Evolutionary conservation across 2,329 filamentous ascomycete genomes (phyloP), one percentile per base, ranked within the genome.

Genomic region (Xylaria polymorpha): DNA sequence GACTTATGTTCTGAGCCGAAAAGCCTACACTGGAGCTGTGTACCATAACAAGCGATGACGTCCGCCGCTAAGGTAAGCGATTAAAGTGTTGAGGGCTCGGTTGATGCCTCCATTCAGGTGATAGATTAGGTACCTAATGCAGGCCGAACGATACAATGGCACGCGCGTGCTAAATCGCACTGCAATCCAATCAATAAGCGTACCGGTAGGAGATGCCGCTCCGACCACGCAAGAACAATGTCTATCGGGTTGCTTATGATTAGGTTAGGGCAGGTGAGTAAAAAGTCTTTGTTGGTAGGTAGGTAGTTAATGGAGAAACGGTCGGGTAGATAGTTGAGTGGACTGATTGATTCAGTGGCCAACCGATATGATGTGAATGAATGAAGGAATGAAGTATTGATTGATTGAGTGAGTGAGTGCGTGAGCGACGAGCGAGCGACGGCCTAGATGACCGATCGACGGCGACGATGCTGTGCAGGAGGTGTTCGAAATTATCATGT

Each of bases 191-290:
- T 67, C 55, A n/a, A 68, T 60, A 64, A 60, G 48, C 43, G 61
- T 72, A 67, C 62, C n/a, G n/a, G n/a, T n/a, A n/a, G n/a, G 41
- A 51, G 43, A 61, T 65, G 35, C 51, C 64, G 63, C 51, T 53
- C 62, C 65, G 39, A 60, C 22, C 46, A 63, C 57, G 61, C 61
- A 15, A 48, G 61, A 46, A 91, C 81, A 43, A 84, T 20, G 81
- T 72, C 83, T 61, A 53, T 65, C 50, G 57, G 64, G 57, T 14
- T 61, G 61, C 25, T 41, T 62, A 64, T 63, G 59, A 56, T 51
- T 35, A 43, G 39, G 57, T 61, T 20, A 41, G 46, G 22, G 41
- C 20, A 35, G 50, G 56, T 53, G 44, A 39, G 37, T 61, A 50
- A 44, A 50, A 53, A 41, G 59, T 46, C 59, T 61, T 57, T 56